A percentile compares a stretch with the other conserved stretches of the same genome.
phyloP scores from a whole-genome alignment of 2,329 filamentous ascomycete genomes.

The Diaporthe velutina region DNA sequence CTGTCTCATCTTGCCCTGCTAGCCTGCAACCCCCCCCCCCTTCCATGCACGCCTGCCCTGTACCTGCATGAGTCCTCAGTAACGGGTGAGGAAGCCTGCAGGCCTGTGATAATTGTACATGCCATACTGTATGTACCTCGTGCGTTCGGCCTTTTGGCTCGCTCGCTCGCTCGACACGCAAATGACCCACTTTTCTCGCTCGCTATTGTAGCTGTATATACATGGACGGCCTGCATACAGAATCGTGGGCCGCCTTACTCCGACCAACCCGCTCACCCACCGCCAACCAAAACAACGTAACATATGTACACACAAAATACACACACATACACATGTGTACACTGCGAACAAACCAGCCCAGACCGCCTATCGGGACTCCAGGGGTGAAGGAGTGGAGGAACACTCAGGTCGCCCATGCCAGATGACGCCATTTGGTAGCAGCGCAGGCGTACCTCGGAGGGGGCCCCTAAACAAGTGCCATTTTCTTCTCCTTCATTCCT shows the following conservation, averaged over 20 bases:
- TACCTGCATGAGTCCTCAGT: constrained; percentile 31
- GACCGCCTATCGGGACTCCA: constrained; percentile 13
- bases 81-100: constrained; percentile 10
- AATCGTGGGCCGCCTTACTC: constrained; percentile 6
- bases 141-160: constrained; percentile 31
- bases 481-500: background rate
- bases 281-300: constrained; percentile 9
- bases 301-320: background rate
- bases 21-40: constrained; percentile 4
- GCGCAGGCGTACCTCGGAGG: background rate
- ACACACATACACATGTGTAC: background rate
- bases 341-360: background rate
- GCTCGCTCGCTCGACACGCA: background rate
- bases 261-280: background rate
- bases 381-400: background rate
- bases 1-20: background rate
- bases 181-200: background rate
- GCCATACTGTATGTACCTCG: background rate
- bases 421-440: constrained; percentile 33
- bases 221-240: background rate
- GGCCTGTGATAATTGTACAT: background rate
- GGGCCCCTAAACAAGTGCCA: background rate
- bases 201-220: background rate
- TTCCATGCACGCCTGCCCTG: constrained; percentile 16
- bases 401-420: background rate